Evolutionary conservation across 2,329 filamentous ascomycete genomes (phyloP).

Genomic region (Cucurbitaria berberidis): DNA sequence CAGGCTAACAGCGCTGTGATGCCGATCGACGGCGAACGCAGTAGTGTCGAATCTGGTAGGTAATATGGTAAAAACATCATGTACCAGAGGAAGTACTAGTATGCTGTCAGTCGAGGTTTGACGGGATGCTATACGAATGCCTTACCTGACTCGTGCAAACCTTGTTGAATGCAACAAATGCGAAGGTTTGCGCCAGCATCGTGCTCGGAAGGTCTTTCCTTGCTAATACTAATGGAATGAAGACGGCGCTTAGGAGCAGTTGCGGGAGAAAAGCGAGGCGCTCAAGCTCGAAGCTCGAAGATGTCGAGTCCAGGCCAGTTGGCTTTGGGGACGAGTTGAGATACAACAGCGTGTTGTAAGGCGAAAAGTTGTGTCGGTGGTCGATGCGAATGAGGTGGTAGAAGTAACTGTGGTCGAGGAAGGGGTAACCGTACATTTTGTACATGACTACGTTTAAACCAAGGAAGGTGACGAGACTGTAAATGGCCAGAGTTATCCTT

Average conservation of each 20-base stretch:
- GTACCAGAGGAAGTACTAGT: constrained; percentile 97
- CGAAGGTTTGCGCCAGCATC: constrained; percentile 95
- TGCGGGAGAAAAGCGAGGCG: constrained; percentile 90
- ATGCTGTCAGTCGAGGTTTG: not conserved
- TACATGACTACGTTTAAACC: constrained; percentile 82
- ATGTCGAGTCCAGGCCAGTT: constrained; percentile 32
- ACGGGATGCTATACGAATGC: not conserved
- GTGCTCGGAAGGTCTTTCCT: constrained; percentile 81
- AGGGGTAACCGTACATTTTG: constrained; percentile 72
- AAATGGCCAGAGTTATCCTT: constrained; percentile 64
- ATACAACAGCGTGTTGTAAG: constrained; percentile 92
- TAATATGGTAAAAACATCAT: constrained; percentile 92
- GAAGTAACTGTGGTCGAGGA: constrained; percentile 87
- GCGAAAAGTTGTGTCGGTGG: constrained; percentile 97
- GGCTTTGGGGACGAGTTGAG: constrained; percentile 70
- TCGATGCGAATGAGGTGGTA: constrained; percentile 94
- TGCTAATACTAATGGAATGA: constrained; percentile 77
- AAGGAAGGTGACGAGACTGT: constrained; percentile 75
- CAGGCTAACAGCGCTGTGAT: constrained; percentile 71
- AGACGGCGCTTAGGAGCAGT: constrained; percentile 75
- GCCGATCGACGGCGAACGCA: constrained; percentile 67
- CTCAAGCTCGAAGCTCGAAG: constrained; percentile 63
- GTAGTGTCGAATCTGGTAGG: constrained; percentile 77
- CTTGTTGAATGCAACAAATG: constrained; percentile 98
- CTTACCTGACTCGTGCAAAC: constrained; percentile 95